phyloP scores from a whole-genome alignment of 805 yeast genomes.

The Kockiozyma suomiensis region DNA sequence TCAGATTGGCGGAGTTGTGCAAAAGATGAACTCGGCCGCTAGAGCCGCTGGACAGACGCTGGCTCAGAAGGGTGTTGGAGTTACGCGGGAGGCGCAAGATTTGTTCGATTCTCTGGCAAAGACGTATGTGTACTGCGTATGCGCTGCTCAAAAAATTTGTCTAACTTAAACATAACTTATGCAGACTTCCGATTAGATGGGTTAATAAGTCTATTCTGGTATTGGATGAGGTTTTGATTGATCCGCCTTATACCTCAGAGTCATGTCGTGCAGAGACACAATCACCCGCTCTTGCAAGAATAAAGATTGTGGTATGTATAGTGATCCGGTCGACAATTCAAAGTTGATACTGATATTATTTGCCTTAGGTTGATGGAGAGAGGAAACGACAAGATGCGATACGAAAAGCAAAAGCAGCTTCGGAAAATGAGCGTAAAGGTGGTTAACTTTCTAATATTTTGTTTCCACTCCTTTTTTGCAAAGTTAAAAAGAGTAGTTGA shows the following conservation, averaged over 20 bases:
- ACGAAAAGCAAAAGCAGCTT: conserved; percentile 1
- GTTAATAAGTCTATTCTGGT: conserved; percentile 49
- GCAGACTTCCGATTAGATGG: conserved; percentile 50
- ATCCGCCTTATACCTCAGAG: conserved; percentile 49
- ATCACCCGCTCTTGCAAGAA: conserved; percentile 45
- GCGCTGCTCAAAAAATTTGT: no score
- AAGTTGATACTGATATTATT: no score
- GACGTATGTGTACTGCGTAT: conserved; percentile 41
- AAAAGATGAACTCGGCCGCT: conserved; percentile 38
- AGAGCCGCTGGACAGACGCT: conserved; percentile 37
- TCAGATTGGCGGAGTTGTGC: conserved; percentile 39
- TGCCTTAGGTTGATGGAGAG: conserved; percentile 14
- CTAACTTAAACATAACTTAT: no score
- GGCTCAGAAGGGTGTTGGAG: conserved; percentile 44
- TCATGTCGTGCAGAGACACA: conserved; percentile 40
- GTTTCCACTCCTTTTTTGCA: not conserved
- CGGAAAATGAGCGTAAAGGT: conserved; percentile 12
- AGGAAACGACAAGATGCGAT: conserved; percentile 10
- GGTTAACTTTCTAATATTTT: not conserved
- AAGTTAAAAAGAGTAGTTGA: no score
- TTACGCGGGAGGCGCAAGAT: conserved; percentile 49
- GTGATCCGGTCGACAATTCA: no score
- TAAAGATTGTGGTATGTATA: conserved; percentile 53
- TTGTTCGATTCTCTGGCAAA: conserved; percentile 50
- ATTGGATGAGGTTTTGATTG: conserved; percentile 51